Percentiles rank a stretch among this genome's conserved stretches.
Conservation (phyloP, 495 filamentous ascomycete genomes). For the Bombardia bombarda region DNA sequence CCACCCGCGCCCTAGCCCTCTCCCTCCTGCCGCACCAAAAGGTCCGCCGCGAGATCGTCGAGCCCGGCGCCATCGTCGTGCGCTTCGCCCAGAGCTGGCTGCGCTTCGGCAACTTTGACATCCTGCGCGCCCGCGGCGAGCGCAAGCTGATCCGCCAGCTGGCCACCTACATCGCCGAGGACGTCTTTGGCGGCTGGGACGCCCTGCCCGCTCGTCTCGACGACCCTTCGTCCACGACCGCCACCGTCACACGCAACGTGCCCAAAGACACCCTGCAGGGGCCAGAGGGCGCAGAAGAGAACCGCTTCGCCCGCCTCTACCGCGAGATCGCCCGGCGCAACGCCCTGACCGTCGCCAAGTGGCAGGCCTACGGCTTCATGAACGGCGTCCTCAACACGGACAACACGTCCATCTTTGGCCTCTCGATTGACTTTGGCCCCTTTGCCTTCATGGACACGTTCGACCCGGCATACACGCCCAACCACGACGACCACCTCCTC, state of each 20-base stretch:
- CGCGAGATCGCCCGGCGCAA: conserved; percentile 81
- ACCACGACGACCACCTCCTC: conserved; percentile 85
- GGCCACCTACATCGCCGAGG: conserved; percentile 73
- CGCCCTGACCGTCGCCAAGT: conserved; percentile 80
- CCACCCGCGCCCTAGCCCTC: conserved; percentile 77
- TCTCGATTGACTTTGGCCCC: conserved; percentile 89
- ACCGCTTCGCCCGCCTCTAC: conserved; percentile 80
- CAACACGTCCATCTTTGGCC: conserved; percentile 83
- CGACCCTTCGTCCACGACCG: conserved; percentile 34
- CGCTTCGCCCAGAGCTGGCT: conserved; percentile 91
- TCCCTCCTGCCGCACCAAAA: conserved; percentile 63
- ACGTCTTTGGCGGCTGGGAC: conserved; percentile 81
- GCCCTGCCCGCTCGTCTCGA: conserved; percentile 55
- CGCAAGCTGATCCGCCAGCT: conserved; percentile 61
- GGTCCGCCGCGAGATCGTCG: conserved; percentile 72
- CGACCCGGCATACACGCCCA: conserved; percentile 89
- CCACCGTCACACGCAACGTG: conserved; percentile 33
- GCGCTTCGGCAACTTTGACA: conserved; percentile 88
- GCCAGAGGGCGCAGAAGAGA: conserved; percentile 58
- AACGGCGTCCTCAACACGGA: conserved; percentile 94
- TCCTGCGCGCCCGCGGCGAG: conserved; percentile 74
- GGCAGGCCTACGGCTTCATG: conserved; percentile 97
- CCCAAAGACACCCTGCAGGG: conserved; percentile 53
- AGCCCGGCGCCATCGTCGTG: conserved; percentile 87
- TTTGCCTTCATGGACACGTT: conserved; percentile 97